These are phyloP conservation scores for Alternaria panax DNA, from an alignment of 2,329 filamentous ascomycete species.

Conservation along the genomic window DNA sequence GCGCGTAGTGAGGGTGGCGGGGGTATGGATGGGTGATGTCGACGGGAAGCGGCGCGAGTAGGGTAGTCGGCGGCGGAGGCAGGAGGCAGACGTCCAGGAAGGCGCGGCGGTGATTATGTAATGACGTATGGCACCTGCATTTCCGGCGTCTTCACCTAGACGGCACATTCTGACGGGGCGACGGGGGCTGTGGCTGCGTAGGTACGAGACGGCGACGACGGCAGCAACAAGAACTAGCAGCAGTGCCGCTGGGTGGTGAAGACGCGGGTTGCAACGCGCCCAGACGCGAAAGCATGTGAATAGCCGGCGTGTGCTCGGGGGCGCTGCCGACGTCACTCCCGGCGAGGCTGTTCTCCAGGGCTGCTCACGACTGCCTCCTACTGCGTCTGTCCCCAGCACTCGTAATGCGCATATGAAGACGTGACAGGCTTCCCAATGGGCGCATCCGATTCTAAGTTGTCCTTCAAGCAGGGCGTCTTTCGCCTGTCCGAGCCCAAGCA, in stretches of 20 bases:
- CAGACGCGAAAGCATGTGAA: slow-evolving; percentile 34
- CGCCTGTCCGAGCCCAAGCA: slow-evolving; percentile 88
- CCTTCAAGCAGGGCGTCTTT: slow-evolving; percentile 99
- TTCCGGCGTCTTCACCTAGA: background rate
- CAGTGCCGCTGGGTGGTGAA: background rate
- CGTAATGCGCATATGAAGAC: slow-evolving; percentile 32
- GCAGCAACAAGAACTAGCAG: background rate
- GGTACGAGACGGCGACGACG: background rate
- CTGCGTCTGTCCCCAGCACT: slow-evolving; percentile 3
- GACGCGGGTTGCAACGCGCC: slow-evolving; percentile 1
- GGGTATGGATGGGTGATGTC: background rate
- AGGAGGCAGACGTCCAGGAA: background rate
- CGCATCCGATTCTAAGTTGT: slow-evolving; percentile 97
- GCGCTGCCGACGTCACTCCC: slow-evolving; percentile 29
- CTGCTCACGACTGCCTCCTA: background rate
- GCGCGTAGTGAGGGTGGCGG: slow-evolving; percentile 4
- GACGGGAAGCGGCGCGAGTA: background rate
- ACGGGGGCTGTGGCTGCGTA: background rate
- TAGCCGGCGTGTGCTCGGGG: slow-evolving; percentile 9
- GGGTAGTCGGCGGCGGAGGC: slow-evolving; percentile 1
- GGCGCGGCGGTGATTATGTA: slow-evolving; percentile 17
- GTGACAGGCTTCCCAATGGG: slow-evolving; percentile 71
- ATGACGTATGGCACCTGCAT: slow-evolving; percentile 13
- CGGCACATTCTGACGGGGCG: background rate
- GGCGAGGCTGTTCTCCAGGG: slow-evolving; percentile 9